Base-by-base conservation (phyloP, 2,329 filamentous ascomycete genomes). In the Fusarium chaquense region DNA sequence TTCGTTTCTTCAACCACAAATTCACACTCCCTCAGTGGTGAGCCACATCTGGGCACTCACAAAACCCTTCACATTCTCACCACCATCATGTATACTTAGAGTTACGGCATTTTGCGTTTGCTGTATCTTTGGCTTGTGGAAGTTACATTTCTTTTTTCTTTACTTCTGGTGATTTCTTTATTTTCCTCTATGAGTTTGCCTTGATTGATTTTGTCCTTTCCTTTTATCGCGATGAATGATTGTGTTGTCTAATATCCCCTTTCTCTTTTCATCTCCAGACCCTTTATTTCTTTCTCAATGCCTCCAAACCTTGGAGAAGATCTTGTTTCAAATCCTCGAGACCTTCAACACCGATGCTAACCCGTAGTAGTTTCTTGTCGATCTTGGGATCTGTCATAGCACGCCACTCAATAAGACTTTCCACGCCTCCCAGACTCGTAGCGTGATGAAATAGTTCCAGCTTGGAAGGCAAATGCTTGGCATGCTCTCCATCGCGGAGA, bases 391-490 rank as follows among this genome's bases (percentile, higher is more conserved):
- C 96, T 62, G 90, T 91, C 93, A 99, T 96, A 49, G 91, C 88
- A 62, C 96, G 86, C 96, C 96, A 99, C 86, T 99, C 96, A 73
- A 99, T 94, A 83, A 98, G 81, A 76, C 93, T 96, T 86, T 98
- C 96, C 12, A 98, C 93, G 6, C 96, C 95, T 4, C 96, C 96
- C 30, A 98, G 81, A 78, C 93, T 97, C 4, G 96, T 99, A 8
- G 96, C 96, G 80, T 99, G 96, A 74, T 97, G 93, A 83, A 98
- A 98, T 45, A 97, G 85, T 4, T 84, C 78, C 77, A 98, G 81
- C 79, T 92, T 92, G 75, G 90, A 92, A 5, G 96, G 96, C 68
- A 99, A 80, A 32, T 83, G 79, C 70, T 85, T 87, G 5, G 96
- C 94, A 53, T 86, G 76, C 1, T 83, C 81, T 65, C 86, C 83